A percentile compares a stretch with the other conserved stretches of the same genome.
Evolutionary conservation across 371 early-diverging fungal genomes (phyloP).

Genomic region (Apophysomyces trapeziformis): DNA sequence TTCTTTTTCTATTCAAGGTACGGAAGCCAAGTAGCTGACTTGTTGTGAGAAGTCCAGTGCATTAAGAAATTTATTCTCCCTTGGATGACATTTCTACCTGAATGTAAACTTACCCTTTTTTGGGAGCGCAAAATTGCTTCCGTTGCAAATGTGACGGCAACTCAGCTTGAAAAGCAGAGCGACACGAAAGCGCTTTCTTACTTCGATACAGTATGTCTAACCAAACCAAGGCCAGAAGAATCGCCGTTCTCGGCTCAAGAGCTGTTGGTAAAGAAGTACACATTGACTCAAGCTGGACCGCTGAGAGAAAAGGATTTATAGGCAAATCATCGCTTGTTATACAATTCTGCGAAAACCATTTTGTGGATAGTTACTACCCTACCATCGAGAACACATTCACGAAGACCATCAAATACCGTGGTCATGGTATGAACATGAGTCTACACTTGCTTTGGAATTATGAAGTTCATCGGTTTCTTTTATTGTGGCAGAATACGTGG

Average conservation of each 20-base stretch:
- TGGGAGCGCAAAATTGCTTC: neutral
- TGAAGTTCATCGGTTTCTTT: neutral
- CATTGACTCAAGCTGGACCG: neutral
- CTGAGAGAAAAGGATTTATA: constrained; percentile 25
- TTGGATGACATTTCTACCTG: too few relatives aligned
- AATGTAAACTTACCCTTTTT: too few relatives aligned
- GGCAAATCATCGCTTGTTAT: constrained; percentile 92
- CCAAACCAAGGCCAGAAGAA: constrained; percentile 62
- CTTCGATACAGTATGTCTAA: constrained; percentile 16
- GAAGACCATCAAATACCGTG: constrained; percentile 81
- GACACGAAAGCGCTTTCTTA: neutral
- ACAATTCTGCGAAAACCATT: constrained; percentile 93
- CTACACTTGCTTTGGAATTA: neutral
- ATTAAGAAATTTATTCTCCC: neutral
- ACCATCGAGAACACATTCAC: constrained; percentile 94
- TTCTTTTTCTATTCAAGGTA: too few relatives aligned
- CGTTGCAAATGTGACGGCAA: constrained; percentile 2
- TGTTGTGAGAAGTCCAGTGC: neutral
- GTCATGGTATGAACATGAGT: constrained; percentile 51
- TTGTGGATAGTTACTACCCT: constrained; percentile 92
- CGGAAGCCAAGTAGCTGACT: too few relatives aligned
- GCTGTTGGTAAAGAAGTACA: constrained; percentile 76
- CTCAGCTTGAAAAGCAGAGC: neutral
- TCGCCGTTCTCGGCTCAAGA: constrained; percentile 81
- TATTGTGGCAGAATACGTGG: constrained; percentile 68